Percentiles rank a stretch among this genome's conserved stretches.
These are phyloP conservation scores for Wickerhamiella galacta DNA, from an alignment of 805 yeast genomes.

Conservation along the genomic window DNA sequence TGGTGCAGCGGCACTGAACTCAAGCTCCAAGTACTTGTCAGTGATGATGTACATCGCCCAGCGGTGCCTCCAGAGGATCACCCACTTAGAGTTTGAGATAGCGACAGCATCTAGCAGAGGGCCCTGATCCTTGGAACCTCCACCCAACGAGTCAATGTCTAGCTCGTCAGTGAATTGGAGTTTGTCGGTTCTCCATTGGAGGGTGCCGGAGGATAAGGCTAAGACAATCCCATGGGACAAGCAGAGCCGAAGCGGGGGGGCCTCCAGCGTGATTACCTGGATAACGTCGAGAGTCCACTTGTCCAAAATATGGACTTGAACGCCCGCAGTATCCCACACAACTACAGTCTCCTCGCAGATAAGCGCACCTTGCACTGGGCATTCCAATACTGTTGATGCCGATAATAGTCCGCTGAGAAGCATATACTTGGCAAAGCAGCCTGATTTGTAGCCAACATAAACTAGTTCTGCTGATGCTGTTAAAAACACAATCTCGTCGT, in stretches of 20 bases:
- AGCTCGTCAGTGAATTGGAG: neutral
- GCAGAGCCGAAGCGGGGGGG: slow-evolving; percentile 4
- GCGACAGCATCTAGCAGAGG: slow-evolving; percentile 1
- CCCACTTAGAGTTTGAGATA: slow-evolving; percentile 4
- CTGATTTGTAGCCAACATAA: slow-evolving; percentile 2
- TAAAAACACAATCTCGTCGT: neutral
- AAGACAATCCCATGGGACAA: slow-evolving; percentile 1
- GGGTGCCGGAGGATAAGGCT: slow-evolving; percentile 2
- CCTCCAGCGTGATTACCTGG: neutral
- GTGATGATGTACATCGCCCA: slow-evolving; percentile 4
- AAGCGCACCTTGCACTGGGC: slow-evolving; percentile 1
- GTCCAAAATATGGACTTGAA: slow-evolving; percentile 2
- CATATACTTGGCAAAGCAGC: slow-evolving; percentile 2
- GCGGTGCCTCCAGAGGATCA: slow-evolving; percentile 3
- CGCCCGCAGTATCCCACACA: slow-evolving; percentile 3
- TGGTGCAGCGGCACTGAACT: slow-evolving; percentile 4
- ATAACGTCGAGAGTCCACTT: slow-evolving; percentile 3
- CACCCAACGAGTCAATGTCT: neutral
- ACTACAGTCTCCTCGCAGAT: slow-evolving; percentile 2
- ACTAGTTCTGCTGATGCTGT: slow-evolving; percentile 1
- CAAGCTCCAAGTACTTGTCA: neutral
- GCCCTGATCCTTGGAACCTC: too few relatives aligned
- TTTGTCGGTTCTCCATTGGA: slow-evolving; percentile 1
- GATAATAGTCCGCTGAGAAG: slow-evolving; percentile 4
- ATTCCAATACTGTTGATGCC: slow-evolving; percentile 1